Base-by-base conservation (phyloP, 2,329 filamentous ascomycete species). In the Diaporthe eres region DNA sequence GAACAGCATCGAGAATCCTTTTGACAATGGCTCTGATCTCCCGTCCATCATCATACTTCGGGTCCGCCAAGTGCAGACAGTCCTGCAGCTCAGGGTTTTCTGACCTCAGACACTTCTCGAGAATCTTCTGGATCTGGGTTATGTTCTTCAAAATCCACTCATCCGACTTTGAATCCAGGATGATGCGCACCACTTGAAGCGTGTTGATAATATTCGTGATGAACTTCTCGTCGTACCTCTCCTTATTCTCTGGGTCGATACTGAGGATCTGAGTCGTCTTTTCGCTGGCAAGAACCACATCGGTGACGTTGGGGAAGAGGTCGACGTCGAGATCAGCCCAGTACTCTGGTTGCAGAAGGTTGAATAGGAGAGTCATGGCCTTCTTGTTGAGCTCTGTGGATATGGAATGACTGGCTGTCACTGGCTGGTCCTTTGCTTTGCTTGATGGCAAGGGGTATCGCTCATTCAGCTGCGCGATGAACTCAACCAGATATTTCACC, bases 321-420 rank as follows among this genome's bases (percentile, higher is more conserved):
- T 98, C 96, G 28, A 98, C 89, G 68, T 98, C 95, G 47, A 98
- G 87, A 81, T 98, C 96, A 49, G 92, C 94, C 97, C 97, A 99
- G 81, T 96, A 95, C 51, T 93, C 92, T 22, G 95, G 93, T 75
- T 96, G 95, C 34, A 99, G 88, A 51, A 99, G 89, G 80, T 97
- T 95, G 79, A 94, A 91, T 28, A 99, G 88, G 70, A 98, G 88
- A 28, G 92, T 88, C 80, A 98, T 91, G 1, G 95, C 93, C 84
- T 95, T 98, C 84, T 94, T 95, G 83, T 95, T 94, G 79, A 98
- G 93, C 75, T 98, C 96, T 2, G 91, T 92, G 63, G 92, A 90
- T 31, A 90, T 87, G 13, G 90, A 82, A 19, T 90, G 86, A 25
- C 89, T 83, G 67, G 87, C 84, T 34, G 87, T 85, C 57, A 85